Evolutionary conservation across 208 protist genomes (phyloP).

Genomic region (Acanthamoeba lugdunensis): DNA sequence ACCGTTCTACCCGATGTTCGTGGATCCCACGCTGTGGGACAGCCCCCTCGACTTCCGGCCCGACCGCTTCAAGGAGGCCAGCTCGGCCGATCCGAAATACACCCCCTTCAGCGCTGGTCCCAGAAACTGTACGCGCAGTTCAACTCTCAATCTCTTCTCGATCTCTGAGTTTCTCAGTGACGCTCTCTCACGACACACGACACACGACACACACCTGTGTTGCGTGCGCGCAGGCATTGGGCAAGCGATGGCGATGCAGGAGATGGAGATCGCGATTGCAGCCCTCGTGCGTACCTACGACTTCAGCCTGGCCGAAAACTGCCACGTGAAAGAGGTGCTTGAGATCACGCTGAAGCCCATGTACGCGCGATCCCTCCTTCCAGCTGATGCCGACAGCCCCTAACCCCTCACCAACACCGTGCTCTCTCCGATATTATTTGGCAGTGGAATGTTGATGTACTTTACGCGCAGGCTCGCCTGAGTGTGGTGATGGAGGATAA

Average conservation of each 20-base stretch:
- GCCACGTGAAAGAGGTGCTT: background rate
- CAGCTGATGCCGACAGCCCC: too few species aligned
- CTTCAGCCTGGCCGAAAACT: background rate
- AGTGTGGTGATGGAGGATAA: too few species aligned
- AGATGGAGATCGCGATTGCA: constrained; percentile 34
- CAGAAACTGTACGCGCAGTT: background rate
- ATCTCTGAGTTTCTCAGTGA: background rate
- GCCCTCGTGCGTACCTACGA: constrained; percentile 1
- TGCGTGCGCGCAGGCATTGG: background rate
- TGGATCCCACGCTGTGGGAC: constrained; percentile 14
- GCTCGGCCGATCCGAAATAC: background rate
- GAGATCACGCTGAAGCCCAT: constrained; percentile 43
- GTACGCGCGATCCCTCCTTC: background rate
- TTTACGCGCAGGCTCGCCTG: background rate
- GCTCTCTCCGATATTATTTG: background rate
- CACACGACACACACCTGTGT: background rate
- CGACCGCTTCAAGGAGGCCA: background rate
- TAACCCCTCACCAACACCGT: background rate
- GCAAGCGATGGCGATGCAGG: constrained; percentile 6
- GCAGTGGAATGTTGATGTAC: background rate
- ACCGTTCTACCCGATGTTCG: constrained; percentile 40
- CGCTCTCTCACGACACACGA: background rate
- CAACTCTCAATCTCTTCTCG: too few species aligned
- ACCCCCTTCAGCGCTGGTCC: constrained; percentile 24
- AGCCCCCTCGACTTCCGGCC: background rate